Conservation (phyloP, 192 early-diverging fungal genomes). For the Coemansia sp. region DNA sequence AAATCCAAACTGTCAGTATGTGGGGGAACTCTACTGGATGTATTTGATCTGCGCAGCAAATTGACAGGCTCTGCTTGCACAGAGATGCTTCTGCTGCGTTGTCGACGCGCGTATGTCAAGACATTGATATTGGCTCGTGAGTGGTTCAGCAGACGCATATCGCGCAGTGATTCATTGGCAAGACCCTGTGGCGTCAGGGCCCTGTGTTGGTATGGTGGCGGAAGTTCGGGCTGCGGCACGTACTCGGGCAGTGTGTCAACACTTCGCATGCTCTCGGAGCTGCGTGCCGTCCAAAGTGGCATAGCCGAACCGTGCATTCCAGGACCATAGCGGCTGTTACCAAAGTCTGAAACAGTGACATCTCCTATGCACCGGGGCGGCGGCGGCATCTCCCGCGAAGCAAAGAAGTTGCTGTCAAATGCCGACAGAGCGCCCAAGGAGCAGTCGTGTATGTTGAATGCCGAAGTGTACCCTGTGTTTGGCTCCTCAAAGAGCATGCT, state of each 20-base stretch:
- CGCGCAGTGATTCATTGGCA: slow-evolving; percentile 4
- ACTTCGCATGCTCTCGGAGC: slow-evolving; percentile 21
- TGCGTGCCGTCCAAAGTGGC: slow-evolving; percentile 7
- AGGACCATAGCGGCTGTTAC: slow-evolving; percentile 29
- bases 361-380: slow-evolving; percentile 31
- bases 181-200: slow-evolving; percentile 2
- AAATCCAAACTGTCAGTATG: slow-evolving; percentile 9
- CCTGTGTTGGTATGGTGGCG: slow-evolving; percentile 32
- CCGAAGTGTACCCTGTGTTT: neutral
- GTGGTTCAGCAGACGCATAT: slow-evolving; percentile 7
- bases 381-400: slow-evolving; percentile 27
- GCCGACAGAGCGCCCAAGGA: slow-evolving; percentile 24
- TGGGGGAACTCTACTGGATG: neutral
- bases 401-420: slow-evolving; percentile 45
- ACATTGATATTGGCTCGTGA: slow-evolving; percentile 19
- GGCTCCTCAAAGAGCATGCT: slow-evolving; percentile 36
- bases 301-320: slow-evolving; percentile 4
- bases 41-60: neutral
- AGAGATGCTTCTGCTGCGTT: neutral
- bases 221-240: slow-evolving; percentile 20
- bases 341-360: slow-evolving; percentile 42
- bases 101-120: slow-evolving; percentile 3
- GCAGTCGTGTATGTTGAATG: slow-evolving; percentile 20
- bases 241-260: slow-evolving; percentile 49
- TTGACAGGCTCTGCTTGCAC: slow-evolving; percentile 1